Percentiles rank a stretch among this genome's conserved stretches.
Evolutionary conservation across 495 filamentous ascomycete genomes (phyloP).

Genomic region (Aspergillus olivimuriae): DNA sequence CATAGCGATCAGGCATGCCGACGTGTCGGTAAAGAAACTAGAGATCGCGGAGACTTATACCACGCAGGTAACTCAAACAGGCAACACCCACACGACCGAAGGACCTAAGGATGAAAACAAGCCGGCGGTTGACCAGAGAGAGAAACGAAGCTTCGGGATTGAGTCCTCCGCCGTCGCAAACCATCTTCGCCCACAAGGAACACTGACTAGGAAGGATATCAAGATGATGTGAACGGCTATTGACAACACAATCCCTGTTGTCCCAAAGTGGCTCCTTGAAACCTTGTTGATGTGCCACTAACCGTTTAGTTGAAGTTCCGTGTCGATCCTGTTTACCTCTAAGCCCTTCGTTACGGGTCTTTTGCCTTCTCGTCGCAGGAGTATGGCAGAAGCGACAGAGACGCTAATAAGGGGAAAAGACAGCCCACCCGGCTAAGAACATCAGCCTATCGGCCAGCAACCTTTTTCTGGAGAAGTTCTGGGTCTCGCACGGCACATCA

Average conservation of each 20-base stretch:
- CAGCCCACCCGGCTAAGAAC: not conserved
- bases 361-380: conserved; percentile 9
- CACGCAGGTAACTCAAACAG: too few species aligned
- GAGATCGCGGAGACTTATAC: too few species aligned
- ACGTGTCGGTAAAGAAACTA: too few species aligned
- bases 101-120: not conserved
- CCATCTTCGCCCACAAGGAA: not conserved
- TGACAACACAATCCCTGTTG: not conserved
- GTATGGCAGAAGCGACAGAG: not conserved
- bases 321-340: conserved; percentile 3
- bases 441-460: conserved; percentile 6
- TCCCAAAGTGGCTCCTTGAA: not conserved
- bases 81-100: too few species aligned
- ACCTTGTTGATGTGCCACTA: too few species aligned
- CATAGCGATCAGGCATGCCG: too few species aligned
- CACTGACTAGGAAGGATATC: not conserved
- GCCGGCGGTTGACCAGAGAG: too few species aligned
- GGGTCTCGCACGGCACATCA: conserved; percentile 10
- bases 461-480: conserved; percentile 12
- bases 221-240: not conserved
- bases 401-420: not conserved
- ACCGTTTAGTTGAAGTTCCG: not conserved
- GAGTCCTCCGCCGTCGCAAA: not conserved
- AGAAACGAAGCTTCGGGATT: not conserved
- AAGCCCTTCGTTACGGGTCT: not conserved